Base-by-base conservation (phyloP, 495 filamentous ascomycete species). In the Penicillium verhagenii region DNA sequence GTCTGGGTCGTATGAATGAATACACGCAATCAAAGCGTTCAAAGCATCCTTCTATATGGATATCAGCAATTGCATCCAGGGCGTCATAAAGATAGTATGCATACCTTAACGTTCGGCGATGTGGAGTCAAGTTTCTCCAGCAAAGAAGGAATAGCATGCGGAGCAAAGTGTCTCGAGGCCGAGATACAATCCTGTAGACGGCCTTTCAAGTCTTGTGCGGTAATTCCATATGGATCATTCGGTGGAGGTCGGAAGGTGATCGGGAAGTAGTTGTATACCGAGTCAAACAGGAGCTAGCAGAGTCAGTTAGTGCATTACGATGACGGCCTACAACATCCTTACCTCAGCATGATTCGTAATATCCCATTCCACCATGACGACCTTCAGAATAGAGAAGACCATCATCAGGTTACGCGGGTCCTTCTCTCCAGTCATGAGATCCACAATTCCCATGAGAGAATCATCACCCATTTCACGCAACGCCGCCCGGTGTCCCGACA, bases 401-500 rank as follows among this genome's bases (percentile, higher is more conserved):
- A 91, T 72, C 87, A 91, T 91, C 24, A 91, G 72, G 61, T 90
- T 90, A 23, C 87, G 76, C 3, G 87, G 87, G 58, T 91, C 87
- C 60, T 91, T 91, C 68, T 91, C 87, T 28, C 86, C 86, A 3
- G 84, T 84, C 66, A 90, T 84, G 39, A 89, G 78, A 57, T 86
- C 79, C 23, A 86, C 83, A 26, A 89, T 79, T 11, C 80, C 81
- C 13, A 84, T 68, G 25, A 90, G 65, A 53, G 87, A 87, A 31
- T 82, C 75, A 37, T 80, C 75, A 8, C 75, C 79, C 72, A 86
- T 79, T 2, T 73, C 69, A 63, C 76, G 77, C 40, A 86, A 64
- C 21, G 78, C 79, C 78, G 48, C 7, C 35, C 87, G 79, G 61
- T 89, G 82, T 37, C 77, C 81, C 29, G 74, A 78, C 81, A 91